A percentile compares a stretch with the other conserved stretches of the same genome.
Conservation (phyloP, 306 rosid species). For the Cajanus cajan region DNA sequence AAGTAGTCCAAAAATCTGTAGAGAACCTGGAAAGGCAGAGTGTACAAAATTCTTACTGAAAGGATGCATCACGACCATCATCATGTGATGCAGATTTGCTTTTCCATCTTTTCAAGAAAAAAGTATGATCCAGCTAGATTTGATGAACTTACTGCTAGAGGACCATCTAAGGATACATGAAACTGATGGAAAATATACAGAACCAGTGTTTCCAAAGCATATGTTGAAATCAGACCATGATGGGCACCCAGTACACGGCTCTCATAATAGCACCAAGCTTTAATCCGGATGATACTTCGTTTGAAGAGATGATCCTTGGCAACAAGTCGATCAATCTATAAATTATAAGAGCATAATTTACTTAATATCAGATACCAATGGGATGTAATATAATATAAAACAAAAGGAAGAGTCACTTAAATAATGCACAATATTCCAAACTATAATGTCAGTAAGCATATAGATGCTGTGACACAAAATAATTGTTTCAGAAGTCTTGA, state of each 20-base stretch:
- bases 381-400: conserved; percentile 3
- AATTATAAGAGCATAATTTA: conserved; percentile 25
- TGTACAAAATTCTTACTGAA: conserved; percentile 23
- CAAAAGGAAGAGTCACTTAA: conserved; percentile 6
- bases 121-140: conserved; percentile 27
- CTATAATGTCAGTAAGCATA: neutral
- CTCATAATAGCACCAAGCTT: conserved; percentile 96
- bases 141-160: conserved; percentile 63
- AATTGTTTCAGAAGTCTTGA: neutral
- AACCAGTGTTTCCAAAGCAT: conserved; percentile 86
- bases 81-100: conserved; percentile 24
- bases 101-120: conserved; percentile 4
- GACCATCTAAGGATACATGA: conserved; percentile 67
- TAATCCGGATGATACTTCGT: conserved; percentile 77
- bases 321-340: conserved; percentile 73
- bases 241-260: conserved; percentile 91
- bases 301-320: conserved; percentile 81
- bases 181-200: conserved; percentile 79
- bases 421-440: neutral
- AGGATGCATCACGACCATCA: conserved; percentile 24
- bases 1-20: conserved; percentile 82
- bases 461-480: neutral
- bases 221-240: conserved; percentile 90
- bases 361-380: conserved; percentile 18
- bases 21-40: conserved; percentile 62